A percentile compares a stretch with the other conserved stretches of the same genome.
These are phyloP conservation scores for Sphenostylis stenocarpa DNA, from an alignment of 306 rosid species.

Conservation along the genomic window DNA sequence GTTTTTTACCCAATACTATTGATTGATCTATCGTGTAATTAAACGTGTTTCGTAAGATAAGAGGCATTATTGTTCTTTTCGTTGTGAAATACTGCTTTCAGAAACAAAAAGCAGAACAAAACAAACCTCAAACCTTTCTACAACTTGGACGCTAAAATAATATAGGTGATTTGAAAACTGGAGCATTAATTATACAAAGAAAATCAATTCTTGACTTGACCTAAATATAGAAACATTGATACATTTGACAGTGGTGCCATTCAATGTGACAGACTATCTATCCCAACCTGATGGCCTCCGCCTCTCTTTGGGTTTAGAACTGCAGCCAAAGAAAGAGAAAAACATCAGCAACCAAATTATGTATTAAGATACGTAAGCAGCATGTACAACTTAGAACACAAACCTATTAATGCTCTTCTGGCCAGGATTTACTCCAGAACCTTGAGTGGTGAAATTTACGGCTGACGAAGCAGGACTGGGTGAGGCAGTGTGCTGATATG, in stretches of 20 bases:
- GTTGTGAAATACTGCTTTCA: background rate
- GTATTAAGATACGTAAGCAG: background rate
- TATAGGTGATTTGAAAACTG: slow-evolving; percentile 13
- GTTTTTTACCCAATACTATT: background rate
- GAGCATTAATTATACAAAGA: slow-evolving; percentile 42
- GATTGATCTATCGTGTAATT: background rate
- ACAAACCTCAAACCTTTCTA: slow-evolving; percentile 2
- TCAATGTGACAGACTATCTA: slow-evolving; percentile 43
- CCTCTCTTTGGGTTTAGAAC: slow-evolving; percentile 79
- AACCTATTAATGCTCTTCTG: slow-evolving; percentile 69
- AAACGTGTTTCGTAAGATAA: background rate
- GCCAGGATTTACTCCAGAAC: slow-evolving; percentile 46
- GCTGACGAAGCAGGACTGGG: slow-evolving; percentile 44
- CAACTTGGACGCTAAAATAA: slow-evolving; percentile 8
- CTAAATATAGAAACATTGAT: slow-evolving; percentile 29
- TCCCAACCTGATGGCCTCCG: slow-evolving; percentile 95
- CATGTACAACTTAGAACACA: slow-evolving; percentile 7
- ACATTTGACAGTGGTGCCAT: slow-evolving; percentile 12
- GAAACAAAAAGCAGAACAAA: background rate
- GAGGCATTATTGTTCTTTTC: background rate
- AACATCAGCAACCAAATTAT: slow-evolving; percentile 42
- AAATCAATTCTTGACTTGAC: slow-evolving; percentile 34
- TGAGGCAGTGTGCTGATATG: slow-evolving; percentile 44
- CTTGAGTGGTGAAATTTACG: slow-evolving; percentile 43
- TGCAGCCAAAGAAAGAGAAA: slow-evolving; percentile 43